These are phyloP conservation scores for Amylocarpus encephaloides DNA, from an alignment of 2,329 filamentous ascomycete species.

Conservation along the genomic window DNA sequence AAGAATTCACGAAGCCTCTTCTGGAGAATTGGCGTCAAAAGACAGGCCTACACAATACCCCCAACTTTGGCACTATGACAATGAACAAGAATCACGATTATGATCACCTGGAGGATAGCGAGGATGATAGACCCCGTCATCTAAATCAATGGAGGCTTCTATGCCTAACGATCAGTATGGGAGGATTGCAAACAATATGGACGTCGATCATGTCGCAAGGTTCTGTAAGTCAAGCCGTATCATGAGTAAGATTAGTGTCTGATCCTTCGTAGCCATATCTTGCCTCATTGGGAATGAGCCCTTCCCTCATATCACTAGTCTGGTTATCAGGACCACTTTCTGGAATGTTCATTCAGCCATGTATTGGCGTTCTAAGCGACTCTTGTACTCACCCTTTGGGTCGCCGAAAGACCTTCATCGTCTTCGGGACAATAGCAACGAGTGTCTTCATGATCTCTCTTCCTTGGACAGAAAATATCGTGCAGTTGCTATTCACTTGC, in stretches of 20 bases:
- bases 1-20: not conserved
- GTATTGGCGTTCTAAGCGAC: conserved; percentile 47
- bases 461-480: conserved; percentile 43
- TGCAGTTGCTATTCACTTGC: not conserved
- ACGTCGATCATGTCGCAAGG: conserved; percentile 10
- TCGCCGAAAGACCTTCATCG: conserved; percentile 44
- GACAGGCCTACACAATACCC: not conserved
- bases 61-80: conserved; percentile 4
- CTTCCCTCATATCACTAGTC: conserved; percentile 31
- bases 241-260: not conserved
- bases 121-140: not conserved
- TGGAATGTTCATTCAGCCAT: conserved; percentile 47
- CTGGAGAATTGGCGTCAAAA: not conserved
- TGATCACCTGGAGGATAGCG: not conserved
- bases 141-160: not conserved
- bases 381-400: conserved; percentile 42
- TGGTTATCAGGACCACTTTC: conserved; percentile 50
- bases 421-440: conserved; percentile 43
- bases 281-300: conserved; percentile 6
- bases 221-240: conserved; percentile 2
- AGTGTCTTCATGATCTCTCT: conserved; percentile 42
- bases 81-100: not conserved
- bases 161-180: conserved; percentile 5
- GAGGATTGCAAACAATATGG: conserved; percentile 8
- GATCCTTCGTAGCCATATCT: conserved; percentile 7